A percentile compares a stretch with the other conserved stretches of the same genome.
phyloP scores from a whole-genome alignment of 1,284 basidiomycete species.

The Apiotrichum veenhuisii region DNA sequence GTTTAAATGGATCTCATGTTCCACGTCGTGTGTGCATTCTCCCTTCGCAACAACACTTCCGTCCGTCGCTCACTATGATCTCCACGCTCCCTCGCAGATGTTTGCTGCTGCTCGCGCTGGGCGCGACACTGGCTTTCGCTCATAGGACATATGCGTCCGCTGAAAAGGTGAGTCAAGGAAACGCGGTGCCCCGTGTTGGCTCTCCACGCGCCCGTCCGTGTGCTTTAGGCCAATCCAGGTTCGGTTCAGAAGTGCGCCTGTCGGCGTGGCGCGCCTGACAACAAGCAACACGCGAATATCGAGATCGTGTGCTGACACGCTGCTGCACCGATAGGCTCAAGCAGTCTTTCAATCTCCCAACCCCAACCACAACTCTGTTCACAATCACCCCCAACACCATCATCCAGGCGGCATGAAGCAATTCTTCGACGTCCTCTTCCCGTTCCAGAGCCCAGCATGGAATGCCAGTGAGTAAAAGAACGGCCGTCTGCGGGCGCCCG shows the following conservation, averaged over 20 bases:
- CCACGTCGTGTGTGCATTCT: too few species aligned
- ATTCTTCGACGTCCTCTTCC: slow-evolving; percentile 73
- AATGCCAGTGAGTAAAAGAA: slow-evolving; percentile 65
- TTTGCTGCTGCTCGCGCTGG: background rate
- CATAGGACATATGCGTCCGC: background rate
- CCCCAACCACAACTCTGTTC: background rate
- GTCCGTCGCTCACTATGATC: background rate
- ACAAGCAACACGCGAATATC: background rate
- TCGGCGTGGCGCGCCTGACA: slow-evolving; percentile 2
- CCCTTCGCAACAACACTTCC: too few species aligned
- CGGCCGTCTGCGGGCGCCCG: too few species aligned
- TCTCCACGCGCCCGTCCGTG: too few species aligned
- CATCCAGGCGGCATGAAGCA: slow-evolving; percentile 36
- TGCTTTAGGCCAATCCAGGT: background rate
- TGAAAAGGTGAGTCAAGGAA: slow-evolving; percentile 2
- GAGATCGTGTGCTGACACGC: background rate
- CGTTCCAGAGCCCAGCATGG: slow-evolving; percentile 74
- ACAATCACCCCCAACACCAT: background rate
- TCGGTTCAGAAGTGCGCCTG: background rate
- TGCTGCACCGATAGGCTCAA: background rate
- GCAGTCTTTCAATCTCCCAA: slow-evolving; percentile 4
- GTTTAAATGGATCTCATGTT: background rate
- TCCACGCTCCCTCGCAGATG: background rate
- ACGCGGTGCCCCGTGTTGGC: background rate
- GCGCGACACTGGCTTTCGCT: background rate